Conservation (phyloP, 768 basidiomycete genomes). For the Peribolospora baueri region DNA sequence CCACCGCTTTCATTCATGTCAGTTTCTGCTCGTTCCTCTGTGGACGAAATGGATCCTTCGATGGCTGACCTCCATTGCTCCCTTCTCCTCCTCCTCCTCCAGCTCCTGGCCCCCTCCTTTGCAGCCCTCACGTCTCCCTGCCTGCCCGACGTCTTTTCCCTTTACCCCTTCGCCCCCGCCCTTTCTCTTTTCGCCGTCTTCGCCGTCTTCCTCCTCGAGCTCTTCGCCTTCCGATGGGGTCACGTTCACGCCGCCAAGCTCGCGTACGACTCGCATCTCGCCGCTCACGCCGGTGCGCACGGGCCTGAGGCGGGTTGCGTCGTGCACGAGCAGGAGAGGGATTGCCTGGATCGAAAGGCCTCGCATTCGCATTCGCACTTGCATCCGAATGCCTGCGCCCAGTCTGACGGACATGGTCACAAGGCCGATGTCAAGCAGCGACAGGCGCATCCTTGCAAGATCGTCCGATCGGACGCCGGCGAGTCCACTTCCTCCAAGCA, state of each 20-base stretch:
- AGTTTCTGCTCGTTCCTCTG: neutral
- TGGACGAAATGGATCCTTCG: too few species aligned
- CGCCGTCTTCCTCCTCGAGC: constrained; percentile 55
- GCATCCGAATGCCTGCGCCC: too few species aligned
- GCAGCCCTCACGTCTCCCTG: constrained; percentile 47
- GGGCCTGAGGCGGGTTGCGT: too few species aligned
- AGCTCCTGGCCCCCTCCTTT: constrained; percentile 51
- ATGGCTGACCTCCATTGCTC: neutral
- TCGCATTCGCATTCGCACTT: too few species aligned
- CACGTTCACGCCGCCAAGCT: constrained; percentile 40
- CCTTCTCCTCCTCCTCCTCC: constrained; percentile 24
- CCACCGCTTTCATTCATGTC: constrained; percentile 39
- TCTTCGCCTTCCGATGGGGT: constrained; percentile 71
- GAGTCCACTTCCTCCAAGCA: too few species aligned
- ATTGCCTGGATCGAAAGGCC: too few species aligned
- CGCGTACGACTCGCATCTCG: constrained; percentile 15
- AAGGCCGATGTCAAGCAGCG: too few species aligned
- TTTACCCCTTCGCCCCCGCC: neutral
- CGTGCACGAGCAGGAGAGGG: too few species aligned
- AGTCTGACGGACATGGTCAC: too few species aligned
- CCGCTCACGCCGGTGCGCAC: too few species aligned
- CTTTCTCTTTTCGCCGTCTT: constrained; percentile 36
- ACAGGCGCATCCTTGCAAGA: too few species aligned
- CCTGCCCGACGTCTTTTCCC: constrained; percentile 38
- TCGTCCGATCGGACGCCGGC: too few species aligned